Base-by-base conservation (phyloP, 169 alveolate species). In the Cryptosporidium muris region DNA sequence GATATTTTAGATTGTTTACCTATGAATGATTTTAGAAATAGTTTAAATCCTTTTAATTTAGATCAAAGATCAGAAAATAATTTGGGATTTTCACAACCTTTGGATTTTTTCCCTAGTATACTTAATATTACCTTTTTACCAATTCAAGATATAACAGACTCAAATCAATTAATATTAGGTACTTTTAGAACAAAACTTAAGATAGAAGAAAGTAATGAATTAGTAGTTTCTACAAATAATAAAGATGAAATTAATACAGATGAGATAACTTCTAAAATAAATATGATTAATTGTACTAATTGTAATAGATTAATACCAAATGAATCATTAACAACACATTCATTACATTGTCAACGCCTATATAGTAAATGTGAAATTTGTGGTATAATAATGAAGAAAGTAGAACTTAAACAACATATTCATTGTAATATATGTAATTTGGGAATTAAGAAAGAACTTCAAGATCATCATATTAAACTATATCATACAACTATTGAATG, bases 341-440 rank as follows among this genome's bases (percentile, higher is more conserved):
- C 47, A 2, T 16, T 74, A n/a, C 53, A 74, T 37, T 74, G 85
- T 34, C 63, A 74, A 40, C 54, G 48, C 34, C 42, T 42, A 4
- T 74, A 74, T 43, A 56, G 43, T 47, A 58, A 16, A 25, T 74
- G 85, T 1, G 63, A 60, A 45, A n/a, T 47, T 25, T 74, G 85
- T 48, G 49, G 48, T 56, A 37, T 74, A 12, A 51, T 74, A 16
- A 25, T 74, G 12, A 74, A 74, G n/a, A 52, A 48, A 37, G 37
- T 11, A 40, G 68, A 74, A 54, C 38, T 74, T 60, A 47, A 38
- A 60, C 54, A 48, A n/a, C 85, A 74, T 42, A 74, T 60, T 4
- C 85, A 74, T 12, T 74, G 85, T 16, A 34, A 58, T 14, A 56
- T 58, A 40, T 74, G 85, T 45, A 58, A 16, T 9, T 16, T 74